phyloP scores from a whole-genome alignment of 2,329 filamentous ascomycete genomes.

The Colletotrichum horii region DNA sequence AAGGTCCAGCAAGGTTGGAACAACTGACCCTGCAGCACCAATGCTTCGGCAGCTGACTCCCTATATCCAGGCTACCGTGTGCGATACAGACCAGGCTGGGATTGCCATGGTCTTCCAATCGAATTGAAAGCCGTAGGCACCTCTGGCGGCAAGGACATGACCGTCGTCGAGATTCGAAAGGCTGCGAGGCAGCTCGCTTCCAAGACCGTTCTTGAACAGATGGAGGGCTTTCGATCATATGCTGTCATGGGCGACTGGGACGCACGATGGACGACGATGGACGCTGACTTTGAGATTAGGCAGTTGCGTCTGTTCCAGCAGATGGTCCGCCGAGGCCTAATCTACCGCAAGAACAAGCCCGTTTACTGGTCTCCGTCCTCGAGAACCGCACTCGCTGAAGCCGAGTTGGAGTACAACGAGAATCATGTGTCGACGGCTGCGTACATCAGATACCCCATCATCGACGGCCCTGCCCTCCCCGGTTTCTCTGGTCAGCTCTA shows the following conservation, averaged over 20 bases:
- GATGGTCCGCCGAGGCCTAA: constrained; percentile 74
- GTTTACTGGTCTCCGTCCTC: constrained; percentile 89
- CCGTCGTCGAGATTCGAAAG: constrained; percentile 64
- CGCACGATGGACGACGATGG: constrained; percentile 79
- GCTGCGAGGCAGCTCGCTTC: constrained; percentile 70
- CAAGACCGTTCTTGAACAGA: constrained; percentile 74
- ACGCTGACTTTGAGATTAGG: constrained; percentile 73
- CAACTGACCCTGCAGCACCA: neutral
- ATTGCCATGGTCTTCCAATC: constrained; percentile 96
- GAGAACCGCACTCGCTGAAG: constrained; percentile 79
- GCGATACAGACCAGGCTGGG: constrained; percentile 91
- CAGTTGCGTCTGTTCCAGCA: constrained; percentile 78
- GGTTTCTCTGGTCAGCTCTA: constrained; percentile 58
- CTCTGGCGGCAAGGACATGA: constrained; percentile 46
- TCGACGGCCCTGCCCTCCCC: constrained; percentile 48
- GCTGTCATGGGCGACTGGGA: constrained; percentile 85
- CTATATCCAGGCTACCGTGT: constrained; percentile 62
- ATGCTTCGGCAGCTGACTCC: neutral
- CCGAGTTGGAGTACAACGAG: constrained; percentile 84
- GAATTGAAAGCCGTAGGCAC: constrained; percentile 89
- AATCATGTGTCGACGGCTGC: constrained; percentile 74
- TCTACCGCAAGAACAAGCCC: constrained; percentile 80
- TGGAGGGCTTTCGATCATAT: constrained; percentile 74
- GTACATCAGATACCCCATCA: constrained; percentile 81
- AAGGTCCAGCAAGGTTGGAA: constrained; percentile 72